phyloP scores from a whole-genome alignment of 345 rosid species.

The Salix udensis region DNA sequence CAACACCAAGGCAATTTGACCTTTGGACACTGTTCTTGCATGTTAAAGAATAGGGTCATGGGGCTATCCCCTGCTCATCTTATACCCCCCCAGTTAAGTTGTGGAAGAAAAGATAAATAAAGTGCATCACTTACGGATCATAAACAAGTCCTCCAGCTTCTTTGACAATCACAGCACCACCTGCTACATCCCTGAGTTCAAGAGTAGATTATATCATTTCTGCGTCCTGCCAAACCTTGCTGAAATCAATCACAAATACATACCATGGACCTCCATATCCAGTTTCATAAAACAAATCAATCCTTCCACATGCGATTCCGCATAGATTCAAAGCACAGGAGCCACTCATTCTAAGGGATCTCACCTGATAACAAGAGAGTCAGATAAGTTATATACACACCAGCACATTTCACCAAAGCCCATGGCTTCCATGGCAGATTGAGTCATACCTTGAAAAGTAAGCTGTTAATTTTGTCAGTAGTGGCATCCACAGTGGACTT shows the following conservation, averaged over 20 bases:
- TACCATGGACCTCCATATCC: constrained; percentile 98
- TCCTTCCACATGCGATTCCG: constrained; percentile 86
- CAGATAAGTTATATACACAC: background rate
- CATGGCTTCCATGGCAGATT: background rate
- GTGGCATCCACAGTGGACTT: constrained; percentile 60
- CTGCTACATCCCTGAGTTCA: constrained; percentile 84
- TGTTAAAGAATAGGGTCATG: background rate
- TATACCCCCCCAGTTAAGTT: background rate
- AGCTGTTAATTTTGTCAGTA: constrained; percentile 70
- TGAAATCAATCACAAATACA: background rate
- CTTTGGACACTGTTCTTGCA: background rate
- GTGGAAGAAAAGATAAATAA: background rate
- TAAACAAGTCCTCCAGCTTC: constrained; percentile 93
- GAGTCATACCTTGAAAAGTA: constrained; percentile 68
- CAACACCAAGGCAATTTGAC: background rate
- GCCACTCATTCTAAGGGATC: constrained; percentile 89
- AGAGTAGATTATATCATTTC: constrained; percentile 3
- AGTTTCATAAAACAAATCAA: constrained; percentile 69
- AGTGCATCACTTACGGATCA: constrained; percentile 71
- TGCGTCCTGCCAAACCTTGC: background rate
- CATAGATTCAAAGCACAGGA: constrained; percentile 95
- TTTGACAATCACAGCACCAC: constrained; percentile 69
- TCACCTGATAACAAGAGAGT: constrained; percentile 53
- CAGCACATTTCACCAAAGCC: background rate
- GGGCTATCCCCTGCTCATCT: background rate